These are phyloP conservation scores for Collariella sp. DNA, from an alignment of 495 filamentous ascomycete genomes.

Conservation along the genomic window DNA sequence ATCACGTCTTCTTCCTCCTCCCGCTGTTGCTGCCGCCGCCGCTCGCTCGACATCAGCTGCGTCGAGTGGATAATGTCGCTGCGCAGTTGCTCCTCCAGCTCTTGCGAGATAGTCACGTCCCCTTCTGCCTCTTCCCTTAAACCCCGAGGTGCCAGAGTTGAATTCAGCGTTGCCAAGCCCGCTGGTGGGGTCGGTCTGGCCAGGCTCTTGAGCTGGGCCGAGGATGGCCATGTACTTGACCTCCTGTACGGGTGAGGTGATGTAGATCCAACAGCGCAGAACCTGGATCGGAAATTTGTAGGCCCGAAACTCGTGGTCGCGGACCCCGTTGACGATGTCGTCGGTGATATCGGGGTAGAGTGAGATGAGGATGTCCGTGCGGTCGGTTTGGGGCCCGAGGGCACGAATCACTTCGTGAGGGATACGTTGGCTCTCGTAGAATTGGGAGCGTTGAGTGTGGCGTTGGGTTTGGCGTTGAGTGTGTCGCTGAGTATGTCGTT, in stretches of 20 bases:
- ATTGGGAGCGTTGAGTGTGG: conserved; percentile 21
- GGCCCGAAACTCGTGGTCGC: conserved; percentile 39
- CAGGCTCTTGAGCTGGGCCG: conserved; percentile 31
- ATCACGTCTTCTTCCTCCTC: conserved; percentile 23
- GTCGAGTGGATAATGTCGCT: conserved; percentile 39
- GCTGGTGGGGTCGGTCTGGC: conserved; percentile 30
- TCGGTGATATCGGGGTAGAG: conserved; percentile 32
- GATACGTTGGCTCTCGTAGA: conserved; percentile 43
- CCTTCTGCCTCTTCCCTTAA: conserved; percentile 12
- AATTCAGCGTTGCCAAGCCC: conserved; percentile 43
- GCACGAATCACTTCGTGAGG: conserved; percentile 34
- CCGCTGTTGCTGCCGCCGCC: not conserved
- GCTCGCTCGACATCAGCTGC: conserved; percentile 17
- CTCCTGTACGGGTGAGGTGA: conserved; percentile 29
- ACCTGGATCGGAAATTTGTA: conserved; percentile 36
- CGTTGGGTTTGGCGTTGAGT: conserved; percentile 14
- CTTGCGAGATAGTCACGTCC: conserved; percentile 33
- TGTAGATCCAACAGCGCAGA: conserved; percentile 42
- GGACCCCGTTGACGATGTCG: conserved; percentile 31
- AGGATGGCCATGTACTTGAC: conserved; percentile 45
- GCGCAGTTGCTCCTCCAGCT: conserved; percentile 39
- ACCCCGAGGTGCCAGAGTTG: conserved; percentile 28
- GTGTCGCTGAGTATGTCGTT: too few species aligned
- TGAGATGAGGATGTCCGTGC: conserved; percentile 42
- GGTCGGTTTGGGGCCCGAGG: conserved; percentile 38